Base-by-base conservation (phyloP, 1,284 basidiomycete species). In the Cystobasidium slooffiae region DNA sequence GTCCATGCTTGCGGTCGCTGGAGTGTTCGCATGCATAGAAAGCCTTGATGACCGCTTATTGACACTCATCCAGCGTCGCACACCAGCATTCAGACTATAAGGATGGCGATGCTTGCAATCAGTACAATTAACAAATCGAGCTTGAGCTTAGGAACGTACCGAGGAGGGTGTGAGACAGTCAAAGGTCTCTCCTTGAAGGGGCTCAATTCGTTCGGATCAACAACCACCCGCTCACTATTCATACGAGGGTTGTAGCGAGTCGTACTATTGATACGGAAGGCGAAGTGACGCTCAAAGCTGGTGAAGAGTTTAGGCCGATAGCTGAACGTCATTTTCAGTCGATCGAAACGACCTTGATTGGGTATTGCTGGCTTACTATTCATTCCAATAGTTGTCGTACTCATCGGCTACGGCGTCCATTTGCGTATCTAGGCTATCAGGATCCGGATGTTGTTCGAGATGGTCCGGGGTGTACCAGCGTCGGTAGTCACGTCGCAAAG, bases 301-400 rank as follows among this genome's bases (percentile, higher is more conserved):
- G 92, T 93, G 82, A 92, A 92, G 55, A 93, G 80, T 74, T 91
- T 84, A 5, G 94, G 94, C 46, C 93, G 87, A 81, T 97, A 97
- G 83, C 77, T 78, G 7, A 41, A 62, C 24, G 3, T 5, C 14
- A 55, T 12, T 12, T 5, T 20, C 31, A 20, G 44, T n/a, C 1
- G 6, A 22, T 49, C 16, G 14, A 12, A 8, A 2, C 1, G 22
- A 1, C 14, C 12, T 55, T 22, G 12, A 55, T 8, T 1, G 18
- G 8, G 52, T 16, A 2, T n/a, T 12, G 20, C 18, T 10, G 39
- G 63, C 75, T 10, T 59, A 75, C 75, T 96, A 96, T 80, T 95
- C 93, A 5, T 89, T 86, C 90, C 92, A 96, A 78, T 91, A 93
- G 74, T 94, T 90, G 61, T 81, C 81, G 22, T 89, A 87, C 78